Conservation (phyloP, 352 stramenopile species). For the Phytophthora foliorum region DNA sequence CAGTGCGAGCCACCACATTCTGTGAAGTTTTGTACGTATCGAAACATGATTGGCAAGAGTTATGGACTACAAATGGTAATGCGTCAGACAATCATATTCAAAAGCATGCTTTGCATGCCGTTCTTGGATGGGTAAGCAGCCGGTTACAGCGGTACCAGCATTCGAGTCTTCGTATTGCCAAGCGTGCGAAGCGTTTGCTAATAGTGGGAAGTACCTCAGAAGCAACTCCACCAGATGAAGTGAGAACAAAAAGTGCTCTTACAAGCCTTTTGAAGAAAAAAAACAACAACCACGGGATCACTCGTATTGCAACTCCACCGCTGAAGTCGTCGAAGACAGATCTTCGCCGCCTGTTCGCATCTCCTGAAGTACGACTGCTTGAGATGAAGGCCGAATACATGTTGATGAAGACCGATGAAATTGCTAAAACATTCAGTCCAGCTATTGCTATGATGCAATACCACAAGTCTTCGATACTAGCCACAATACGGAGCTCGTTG, state of each 20-base stretch:
- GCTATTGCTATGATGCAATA: slow-evolving; percentile 11
- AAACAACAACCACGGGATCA: slow-evolving; percentile 2
- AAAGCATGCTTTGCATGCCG: slow-evolving; percentile 63
- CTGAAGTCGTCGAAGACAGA: slow-evolving; percentile 19
- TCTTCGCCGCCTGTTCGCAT: slow-evolving; percentile 43
- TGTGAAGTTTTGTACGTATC: slow-evolving; percentile 73
- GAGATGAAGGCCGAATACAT: slow-evolving; percentile 62
- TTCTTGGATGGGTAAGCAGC: slow-evolving; percentile 67
- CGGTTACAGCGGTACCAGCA: slow-evolving; percentile 58
- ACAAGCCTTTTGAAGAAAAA: background rate
- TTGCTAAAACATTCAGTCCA: slow-evolving; percentile 39
- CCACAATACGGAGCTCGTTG: slow-evolving; percentile 35
- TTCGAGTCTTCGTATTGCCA: slow-evolving; percentile 44
- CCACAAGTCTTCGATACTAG: slow-evolving; percentile 34
- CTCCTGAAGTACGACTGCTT: slow-evolving; percentile 54
- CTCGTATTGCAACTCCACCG: background rate
- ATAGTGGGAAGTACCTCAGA: background rate
- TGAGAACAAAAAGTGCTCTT: background rate
- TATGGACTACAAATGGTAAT: slow-evolving; percentile 53
- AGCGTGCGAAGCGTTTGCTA: slow-evolving; percentile 40
- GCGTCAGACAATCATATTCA: slow-evolving; percentile 56
- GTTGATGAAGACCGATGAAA: slow-evolving; percentile 50
- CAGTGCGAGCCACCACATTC: slow-evolving; percentile 62
- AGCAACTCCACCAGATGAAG: background rate
- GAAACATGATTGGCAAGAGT: slow-evolving; percentile 66